phyloP scores from a whole-genome alignment of 208 protist genomes.

The Leishmania arabica region DNA sequence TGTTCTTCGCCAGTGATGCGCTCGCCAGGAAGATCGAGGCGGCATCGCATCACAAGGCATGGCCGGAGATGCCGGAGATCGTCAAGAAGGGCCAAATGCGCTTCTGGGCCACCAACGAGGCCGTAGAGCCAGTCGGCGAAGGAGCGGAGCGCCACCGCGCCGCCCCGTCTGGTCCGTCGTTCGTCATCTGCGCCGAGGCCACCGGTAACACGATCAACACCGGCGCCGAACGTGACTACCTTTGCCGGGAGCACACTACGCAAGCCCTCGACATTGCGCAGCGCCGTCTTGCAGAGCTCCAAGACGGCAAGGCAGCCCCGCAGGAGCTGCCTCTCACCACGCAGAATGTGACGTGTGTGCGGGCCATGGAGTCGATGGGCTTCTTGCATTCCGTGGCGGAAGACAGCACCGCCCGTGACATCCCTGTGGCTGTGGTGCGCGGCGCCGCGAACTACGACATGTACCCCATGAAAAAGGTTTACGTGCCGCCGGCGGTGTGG shows the following conservation, averaged over 20 bases:
- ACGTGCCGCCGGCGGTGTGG: slow-evolving; percentile 33
- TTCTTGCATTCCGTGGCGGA: slow-evolving; percentile 37
- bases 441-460: slow-evolving; percentile 58
- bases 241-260: slow-evolving; percentile 65
- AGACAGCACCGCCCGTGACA: slow-evolving; percentile 21
- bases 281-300: background rate
- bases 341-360: slow-evolving; percentile 55
- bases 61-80: slow-evolving; percentile 35
- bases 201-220: slow-evolving; percentile 50
- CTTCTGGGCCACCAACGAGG: slow-evolving; percentile 59
- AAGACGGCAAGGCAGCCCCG: slow-evolving; percentile 11
- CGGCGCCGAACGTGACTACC: slow-evolving; percentile 57
- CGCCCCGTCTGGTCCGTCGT: slow-evolving; percentile 20
- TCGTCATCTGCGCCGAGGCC: slow-evolving; percentile 59
- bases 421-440: slow-evolving; percentile 54
- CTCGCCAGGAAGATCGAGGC: slow-evolving; percentile 41
- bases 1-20: slow-evolving; percentile 31
- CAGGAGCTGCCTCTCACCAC: slow-evolving; percentile 20
- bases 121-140: slow-evolving; percentile 22
- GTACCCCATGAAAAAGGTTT: slow-evolving; percentile 53
- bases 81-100: slow-evolving; percentile 31
- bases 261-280: slow-evolving; percentile 29
- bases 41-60: slow-evolving; percentile 34
- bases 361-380: slow-evolving; percentile 61
- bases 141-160: slow-evolving; percentile 1